Evolutionary conservation across 192 early-diverging fungal species (phyloP), one percentile per base, ranked within the genome.

Genomic region (Coemansia erecta): DNA sequence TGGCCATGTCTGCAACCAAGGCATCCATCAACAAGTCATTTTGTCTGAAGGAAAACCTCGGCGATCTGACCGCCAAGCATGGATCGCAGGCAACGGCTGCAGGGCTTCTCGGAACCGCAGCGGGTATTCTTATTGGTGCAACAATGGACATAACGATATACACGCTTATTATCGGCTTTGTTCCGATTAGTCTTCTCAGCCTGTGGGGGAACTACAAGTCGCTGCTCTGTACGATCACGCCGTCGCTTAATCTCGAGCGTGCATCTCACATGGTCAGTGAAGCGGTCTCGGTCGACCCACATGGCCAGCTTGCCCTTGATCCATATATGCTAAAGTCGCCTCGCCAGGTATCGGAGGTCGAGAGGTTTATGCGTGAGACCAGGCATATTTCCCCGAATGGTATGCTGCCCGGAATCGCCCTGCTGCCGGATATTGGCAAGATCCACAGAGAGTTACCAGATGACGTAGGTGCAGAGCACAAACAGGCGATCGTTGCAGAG

Each of bases 61-160:
- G 92, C 26, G 92, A 94, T 48, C 75, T 94, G 44, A 94, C 91
- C 2, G 92, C 85, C 44, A 94, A 94, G 58, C 68, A 83, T 11
- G 92, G 90, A 9, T 92, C 91, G 17, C 92, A 94, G 61, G 64
- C 81, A 1, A 94, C 92, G 1, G 85, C 89, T 6, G 92, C 92
- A 5, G 90, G 92, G 13, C 77, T 94, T 15, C 53, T 92, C 10
- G 92, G 92, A 50, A 92, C 82, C 6, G 82, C 80, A 26, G 31
- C 54, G 1, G 83, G 85, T 35, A 54, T 88, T 15, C 13, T 68
- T n/a, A 49, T 82, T 53, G 72, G 68, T 9, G 78, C 58, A 19
- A 51, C 61, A 14, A 33, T 82, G 61, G 63, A 64, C 21, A 54
- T 68, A 4, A 64, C 60, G 11, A 43, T 66, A 8, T 48, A 56